Evolutionary conservation across 305 asterid genomes (phyloP), one percentile per base, ranked within the genome.

Genomic region (Fraxinus latifolia): DNA sequence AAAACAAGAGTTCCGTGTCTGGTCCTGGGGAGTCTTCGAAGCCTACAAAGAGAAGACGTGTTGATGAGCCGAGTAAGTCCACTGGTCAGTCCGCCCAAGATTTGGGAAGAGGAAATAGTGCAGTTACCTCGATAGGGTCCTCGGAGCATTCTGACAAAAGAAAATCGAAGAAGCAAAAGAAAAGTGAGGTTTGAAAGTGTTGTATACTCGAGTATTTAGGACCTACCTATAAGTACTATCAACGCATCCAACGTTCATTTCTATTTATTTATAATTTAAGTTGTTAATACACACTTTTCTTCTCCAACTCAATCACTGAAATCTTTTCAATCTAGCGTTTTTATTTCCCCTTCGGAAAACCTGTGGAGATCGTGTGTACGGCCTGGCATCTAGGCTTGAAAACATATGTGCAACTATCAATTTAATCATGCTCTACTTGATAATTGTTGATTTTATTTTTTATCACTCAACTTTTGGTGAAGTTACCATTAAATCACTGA

Each of bases 111-210:
- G 90, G 89, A 71, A 79, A 34, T 14, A 89, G 92, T 53, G 87
- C 80, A 7, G 83, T 87, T 74, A 80, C 90, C 37, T 86, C 91
- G 34, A 62, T 87, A 25, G 89, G 87, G 14, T 87, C 95, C 14
- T 15, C 55, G 79, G 90, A 81, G 80, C 90, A 84, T 81, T 84
- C 93, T 55, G 86, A 82, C 58, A 89, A 86, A 71, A 81, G 80
- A 76, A 90, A 82, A 62, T 83, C 87, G 3, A 90, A 91, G 85
- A 91, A 88, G 91, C 87, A 80, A 67, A 89, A 71, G 87, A 87
- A 87, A 81, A 77, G 2, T 53, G 85, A 72, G 58, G 80, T 68
- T 75, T 83, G 85, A 50, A 83, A 36, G 47, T 33, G 17, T 50
- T 29, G 42, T 0, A 55, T 17, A 21, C 65, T 55, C 25, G 19